phyloP scores from a whole-genome alignment of 176 grass and related monocot genomes.

The Carex parvula region DNA sequence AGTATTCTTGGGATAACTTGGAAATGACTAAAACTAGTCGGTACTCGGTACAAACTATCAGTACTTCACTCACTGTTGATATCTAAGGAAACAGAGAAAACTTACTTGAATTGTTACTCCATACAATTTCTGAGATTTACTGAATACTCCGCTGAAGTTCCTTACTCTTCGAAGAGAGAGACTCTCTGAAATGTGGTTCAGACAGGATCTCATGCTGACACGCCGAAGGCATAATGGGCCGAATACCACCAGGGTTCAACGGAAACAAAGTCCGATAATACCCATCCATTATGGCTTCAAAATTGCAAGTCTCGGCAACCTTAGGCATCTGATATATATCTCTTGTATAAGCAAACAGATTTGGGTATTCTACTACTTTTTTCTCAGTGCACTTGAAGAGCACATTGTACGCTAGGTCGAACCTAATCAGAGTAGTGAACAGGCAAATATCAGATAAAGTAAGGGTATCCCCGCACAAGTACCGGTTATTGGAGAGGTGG shows the following conservation, averaged over 20 bases:
- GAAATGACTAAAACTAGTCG: not conserved
- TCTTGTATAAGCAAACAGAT: conserved; percentile 71
- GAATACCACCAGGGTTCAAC: conserved; percentile 73
- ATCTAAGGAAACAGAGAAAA: conserved; percentile 7
- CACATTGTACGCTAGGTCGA: conserved; percentile 74
- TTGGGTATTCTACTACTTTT: conserved; percentile 80
- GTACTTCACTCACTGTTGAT: not conserved
- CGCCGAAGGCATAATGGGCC: conserved; percentile 45
- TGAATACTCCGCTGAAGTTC: conserved; percentile 31
- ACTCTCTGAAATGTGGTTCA: conserved; percentile 60
- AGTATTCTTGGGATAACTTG: not conserved
- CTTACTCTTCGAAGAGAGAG: conserved; percentile 29
- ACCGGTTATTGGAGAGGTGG: conserved; percentile 58
- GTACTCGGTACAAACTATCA: not conserved
- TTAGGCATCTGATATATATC: conserved; percentile 87
- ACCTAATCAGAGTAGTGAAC: conserved; percentile 83
- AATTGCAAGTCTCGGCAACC: conserved; percentile 70
- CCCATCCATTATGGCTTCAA: conserved; percentile 68
- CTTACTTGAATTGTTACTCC: not conserved
- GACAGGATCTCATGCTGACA: conserved; percentile 44
- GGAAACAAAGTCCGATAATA: conserved; percentile 88
- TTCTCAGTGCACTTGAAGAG: conserved; percentile 85
- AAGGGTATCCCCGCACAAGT: conserved; percentile 57
- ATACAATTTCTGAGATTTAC: not conserved
- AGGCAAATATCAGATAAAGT: conserved; percentile 92